Evolutionary conservation across 1,284 basidiomycete species (phyloP).

Genomic region (Marasmius fiardii): DNA sequence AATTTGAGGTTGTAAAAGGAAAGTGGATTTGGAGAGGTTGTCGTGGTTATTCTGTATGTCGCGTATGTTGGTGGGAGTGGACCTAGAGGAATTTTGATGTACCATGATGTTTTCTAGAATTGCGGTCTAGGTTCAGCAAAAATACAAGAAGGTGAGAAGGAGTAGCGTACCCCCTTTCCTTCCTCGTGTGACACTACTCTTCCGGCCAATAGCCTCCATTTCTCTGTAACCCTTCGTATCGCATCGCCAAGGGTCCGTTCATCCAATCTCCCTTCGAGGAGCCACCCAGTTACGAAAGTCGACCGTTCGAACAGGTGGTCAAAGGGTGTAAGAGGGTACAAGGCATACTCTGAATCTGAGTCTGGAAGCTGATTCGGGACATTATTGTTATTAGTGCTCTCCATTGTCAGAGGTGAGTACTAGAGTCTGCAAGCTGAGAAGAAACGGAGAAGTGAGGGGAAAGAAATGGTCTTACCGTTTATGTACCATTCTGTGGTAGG

Average conservation of each 20-base stretch:
- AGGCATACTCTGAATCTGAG: not conserved
- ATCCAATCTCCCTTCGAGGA: constrained; percentile 36
- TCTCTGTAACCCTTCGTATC: constrained; percentile 29
- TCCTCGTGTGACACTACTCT: constrained; percentile 28
- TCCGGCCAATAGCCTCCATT: constrained; percentile 39
- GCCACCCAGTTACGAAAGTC: constrained; percentile 32
- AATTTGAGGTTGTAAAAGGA: constrained; percentile 25
- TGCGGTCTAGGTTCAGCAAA: not conserved
- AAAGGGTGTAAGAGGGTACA: constrained; percentile 22
- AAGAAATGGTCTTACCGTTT: no score
- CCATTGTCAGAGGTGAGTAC: no score
- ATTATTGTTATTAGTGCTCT: no score
- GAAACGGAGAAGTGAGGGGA: no score
- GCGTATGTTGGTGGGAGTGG: constrained; percentile 27
- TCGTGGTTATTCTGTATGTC: constrained; percentile 31
- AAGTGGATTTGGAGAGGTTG: constrained; percentile 27
- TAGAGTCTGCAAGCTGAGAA: no score
- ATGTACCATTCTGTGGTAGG: no score
- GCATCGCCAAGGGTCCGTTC: constrained; percentile 25
- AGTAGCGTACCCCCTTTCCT: constrained; percentile 15
- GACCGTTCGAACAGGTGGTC: constrained; percentile 23
- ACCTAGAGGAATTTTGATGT: constrained; percentile 30
- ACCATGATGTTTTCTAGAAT: constrained; percentile 28
- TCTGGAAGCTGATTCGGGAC: no score
- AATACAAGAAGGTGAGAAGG: constrained; percentile 1